A percentile compares a stretch with the other conserved stretches of the same genome.
Evolutionary conservation across 1,284 basidiomycete species (phyloP).

Genomic region (Athelia psychrophila): DNA sequence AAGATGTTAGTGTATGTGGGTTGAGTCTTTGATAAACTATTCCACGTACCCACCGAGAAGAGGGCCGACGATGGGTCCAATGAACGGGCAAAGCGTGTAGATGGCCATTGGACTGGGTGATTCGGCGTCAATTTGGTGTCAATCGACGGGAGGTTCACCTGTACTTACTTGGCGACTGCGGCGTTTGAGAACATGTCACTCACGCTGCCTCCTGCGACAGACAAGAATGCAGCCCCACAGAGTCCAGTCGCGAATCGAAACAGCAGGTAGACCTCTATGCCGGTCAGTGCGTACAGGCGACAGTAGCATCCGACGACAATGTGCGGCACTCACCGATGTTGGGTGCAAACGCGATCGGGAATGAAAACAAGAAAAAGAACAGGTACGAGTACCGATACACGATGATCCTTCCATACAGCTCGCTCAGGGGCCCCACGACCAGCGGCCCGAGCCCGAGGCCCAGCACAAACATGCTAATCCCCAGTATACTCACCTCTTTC

Average conservation of each 20-base stretch:
- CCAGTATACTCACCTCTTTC: constrained; percentile 38
- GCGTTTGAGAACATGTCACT: constrained; percentile 70
- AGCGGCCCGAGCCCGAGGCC: constrained; percentile 44
- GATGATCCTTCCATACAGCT: constrained; percentile 54
- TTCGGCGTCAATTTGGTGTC: constrained; percentile 29
- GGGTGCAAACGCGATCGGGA: constrained; percentile 68
- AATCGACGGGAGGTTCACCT: not conserved
- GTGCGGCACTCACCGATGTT: constrained; percentile 41
- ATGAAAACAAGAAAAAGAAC: constrained; percentile 51
- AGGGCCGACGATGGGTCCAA: constrained; percentile 72
- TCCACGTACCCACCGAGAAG: constrained; percentile 52
- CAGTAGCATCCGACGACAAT: not conserved
- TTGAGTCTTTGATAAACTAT: constrained; percentile 14
- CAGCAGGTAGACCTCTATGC: constrained; percentile 39
- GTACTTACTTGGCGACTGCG: constrained; percentile 61
- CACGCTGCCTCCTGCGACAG: constrained; percentile 78
- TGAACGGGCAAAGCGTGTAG: constrained; percentile 69
- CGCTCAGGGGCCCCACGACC: constrained; percentile 52
- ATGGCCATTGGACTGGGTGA: constrained; percentile 77
- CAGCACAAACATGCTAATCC: constrained; percentile 40
- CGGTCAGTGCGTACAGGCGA: too few species aligned
- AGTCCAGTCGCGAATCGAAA: constrained; percentile 56
- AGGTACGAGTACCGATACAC: constrained; percentile 52
- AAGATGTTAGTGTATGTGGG: not conserved
- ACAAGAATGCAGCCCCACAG: constrained; percentile 72